Percentiles rank a stretch among this genome's conserved stretches.
Evolutionary conservation across 2,329 filamentous ascomycete genomes (phyloP).

Genomic region (Ambrosiella xylebori): DNA sequence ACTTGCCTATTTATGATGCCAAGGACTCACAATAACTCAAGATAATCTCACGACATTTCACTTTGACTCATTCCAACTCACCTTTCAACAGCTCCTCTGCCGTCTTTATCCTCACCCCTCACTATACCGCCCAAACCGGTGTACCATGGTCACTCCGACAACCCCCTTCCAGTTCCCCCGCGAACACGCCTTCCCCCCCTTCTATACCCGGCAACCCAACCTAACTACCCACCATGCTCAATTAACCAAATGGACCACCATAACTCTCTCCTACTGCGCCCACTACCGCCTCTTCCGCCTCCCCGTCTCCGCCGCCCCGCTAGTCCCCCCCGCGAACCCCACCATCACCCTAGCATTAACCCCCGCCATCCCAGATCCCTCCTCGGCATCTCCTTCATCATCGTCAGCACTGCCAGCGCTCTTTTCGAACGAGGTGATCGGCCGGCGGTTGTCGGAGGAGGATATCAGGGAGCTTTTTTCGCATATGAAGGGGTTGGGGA

Average conservation of each 20-base stretch:
- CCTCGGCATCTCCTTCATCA: too few species aligned
- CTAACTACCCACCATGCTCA: slow-evolving; percentile 56
- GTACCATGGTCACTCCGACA: slow-evolving; percentile 21
- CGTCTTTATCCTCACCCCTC: background rate
- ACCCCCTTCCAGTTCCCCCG: slow-evolving; percentile 37
- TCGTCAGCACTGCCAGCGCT: slow-evolving; percentile 26
- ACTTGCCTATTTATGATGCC: background rate
- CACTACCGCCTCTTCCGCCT: slow-evolving; percentile 63
- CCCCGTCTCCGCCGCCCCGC: slow-evolving; percentile 28
- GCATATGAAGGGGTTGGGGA: slow-evolving; percentile 39
- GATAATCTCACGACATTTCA: background rate
- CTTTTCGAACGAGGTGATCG: slow-evolving; percentile 39
- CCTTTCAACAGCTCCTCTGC: background rate
- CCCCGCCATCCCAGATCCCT: background rate
- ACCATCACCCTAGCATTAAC: slow-evolving; percentile 45
- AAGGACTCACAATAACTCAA: background rate
- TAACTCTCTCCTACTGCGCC: slow-evolving; percentile 71
- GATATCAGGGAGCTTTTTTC: slow-evolving; percentile 42
- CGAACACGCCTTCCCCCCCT: slow-evolving; percentile 62
- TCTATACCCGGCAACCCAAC: slow-evolving; percentile 71
- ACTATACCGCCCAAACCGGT: background rate
- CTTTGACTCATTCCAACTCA: background rate
- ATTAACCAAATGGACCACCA: slow-evolving; percentile 67
- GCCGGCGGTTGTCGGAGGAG: slow-evolving; percentile 30
- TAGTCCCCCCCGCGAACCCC: slow-evolving; percentile 22